phyloP scores from a whole-genome alignment of 805 yeast genomes.

The Monosporozyma unispora region DNA sequence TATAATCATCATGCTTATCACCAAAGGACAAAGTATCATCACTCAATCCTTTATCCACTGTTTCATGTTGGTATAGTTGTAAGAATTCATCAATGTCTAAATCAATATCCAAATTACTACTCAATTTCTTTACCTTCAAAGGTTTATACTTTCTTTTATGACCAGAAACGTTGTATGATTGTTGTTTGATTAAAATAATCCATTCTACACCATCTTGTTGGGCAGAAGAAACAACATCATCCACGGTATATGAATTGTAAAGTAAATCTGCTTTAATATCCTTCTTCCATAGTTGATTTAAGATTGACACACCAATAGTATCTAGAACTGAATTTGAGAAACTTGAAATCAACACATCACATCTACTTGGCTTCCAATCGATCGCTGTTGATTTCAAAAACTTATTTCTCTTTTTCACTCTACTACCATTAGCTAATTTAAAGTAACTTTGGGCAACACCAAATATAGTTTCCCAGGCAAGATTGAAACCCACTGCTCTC shows the following conservation, averaged over 20 bases:
- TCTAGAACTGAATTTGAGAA: conserved; percentile 47
- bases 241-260: conserved; percentile 40
- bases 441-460: conserved; percentile 42
- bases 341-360: conserved; percentile 75
- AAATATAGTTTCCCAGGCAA: conserved; percentile 63
- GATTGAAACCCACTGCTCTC: conserved; percentile 77
- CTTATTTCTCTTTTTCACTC: conserved; percentile 30
- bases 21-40: conserved; percentile 12
- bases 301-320: conserved; percentile 53
- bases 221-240: conserved; percentile 60
- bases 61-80: conserved; percentile 33
- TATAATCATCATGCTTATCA: conserved; percentile 20
- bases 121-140: conserved; percentile 57
- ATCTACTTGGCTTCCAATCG: conserved; percentile 52
- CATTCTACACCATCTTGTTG: conserved; percentile 63
- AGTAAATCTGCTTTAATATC: conserved; percentile 70
- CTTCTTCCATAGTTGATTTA: conserved; percentile 62
- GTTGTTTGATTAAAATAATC: conserved; percentile 71
- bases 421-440: conserved; percentile 29
- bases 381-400: conserved; percentile 30
- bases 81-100: conserved; percentile 60
- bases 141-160: conserved; percentile 61
- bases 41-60: conserved; percentile 6
- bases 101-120: conserved; percentile 57
- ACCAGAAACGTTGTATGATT: conserved; percentile 25